Conservation (phyloP, 306 rosid genomes). For the Fragaria nilgerrensis region DNA sequence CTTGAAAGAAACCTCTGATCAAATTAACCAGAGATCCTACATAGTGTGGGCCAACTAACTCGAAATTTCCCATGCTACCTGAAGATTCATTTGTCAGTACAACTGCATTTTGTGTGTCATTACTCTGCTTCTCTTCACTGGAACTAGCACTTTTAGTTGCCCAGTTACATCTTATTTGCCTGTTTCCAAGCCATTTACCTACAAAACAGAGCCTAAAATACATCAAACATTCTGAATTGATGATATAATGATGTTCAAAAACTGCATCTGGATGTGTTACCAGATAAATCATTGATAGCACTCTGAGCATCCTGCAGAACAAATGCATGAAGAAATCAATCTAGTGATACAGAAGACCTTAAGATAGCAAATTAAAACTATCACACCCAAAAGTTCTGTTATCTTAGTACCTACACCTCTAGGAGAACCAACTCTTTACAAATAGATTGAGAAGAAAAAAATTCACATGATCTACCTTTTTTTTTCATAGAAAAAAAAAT, state of each 20-base stretch:
- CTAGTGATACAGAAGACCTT: slow-evolving; percentile 14
- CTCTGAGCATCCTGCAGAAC: slow-evolving; percentile 77
- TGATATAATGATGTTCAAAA: slow-evolving; percentile 1
- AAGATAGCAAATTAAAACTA: slow-evolving; percentile 4
- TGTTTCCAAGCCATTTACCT: slow-evolving; percentile 90
- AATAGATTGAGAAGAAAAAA: not conserved
- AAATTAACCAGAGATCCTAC: slow-evolving; percentile 1
- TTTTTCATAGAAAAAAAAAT: not conserved
- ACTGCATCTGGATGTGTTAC: slow-evolving; percentile 36
- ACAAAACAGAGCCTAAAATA: slow-evolving; percentile 13
- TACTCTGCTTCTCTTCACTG: slow-evolving; percentile 56
- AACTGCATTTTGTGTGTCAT: slow-evolving; percentile 57
- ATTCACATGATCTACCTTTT: not conserved
- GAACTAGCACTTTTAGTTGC: slow-evolving; percentile 63
- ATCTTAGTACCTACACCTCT: slow-evolving; percentile 11
- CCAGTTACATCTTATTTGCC: slow-evolving; percentile 89
- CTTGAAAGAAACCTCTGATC: not conserved
- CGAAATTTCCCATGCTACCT: slow-evolving; percentile 35
- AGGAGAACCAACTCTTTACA: not conserved
- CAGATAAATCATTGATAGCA: slow-evolving; percentile 79
- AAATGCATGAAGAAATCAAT: slow-evolving; percentile 5
- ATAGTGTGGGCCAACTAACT: slow-evolving; percentile 1
- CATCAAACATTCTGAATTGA: slow-evolving; percentile 21
- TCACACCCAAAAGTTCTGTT: not conserved
- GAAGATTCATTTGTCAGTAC: slow-evolving; percentile 66